Evolutionary conservation across 192 early-diverging fungal species (phyloP).

Genomic region (Backusella sp.): DNA sequence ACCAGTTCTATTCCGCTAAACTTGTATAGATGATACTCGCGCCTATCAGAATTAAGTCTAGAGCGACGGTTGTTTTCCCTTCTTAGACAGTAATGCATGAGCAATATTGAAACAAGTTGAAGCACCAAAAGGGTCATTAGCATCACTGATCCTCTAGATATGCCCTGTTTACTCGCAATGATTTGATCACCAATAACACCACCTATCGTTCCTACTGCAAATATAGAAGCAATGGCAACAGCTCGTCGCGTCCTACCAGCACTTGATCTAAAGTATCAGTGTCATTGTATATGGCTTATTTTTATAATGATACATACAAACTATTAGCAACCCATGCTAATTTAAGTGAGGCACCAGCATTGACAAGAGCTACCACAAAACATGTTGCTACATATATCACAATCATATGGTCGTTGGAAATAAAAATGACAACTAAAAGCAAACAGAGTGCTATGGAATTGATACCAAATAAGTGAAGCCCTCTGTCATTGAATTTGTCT

Average conservation of each 20-base stretch:
- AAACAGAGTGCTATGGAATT: slow-evolving; percentile 4
- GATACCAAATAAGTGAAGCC: slow-evolving; percentile 8
- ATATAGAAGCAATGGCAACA: slow-evolving; percentile 22
- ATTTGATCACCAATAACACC: slow-evolving; percentile 35
- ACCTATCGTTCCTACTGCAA: slow-evolving; percentile 26
- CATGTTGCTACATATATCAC: slow-evolving; percentile 2
- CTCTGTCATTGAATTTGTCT: slow-evolving; percentile 9
- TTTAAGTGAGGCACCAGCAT: slow-evolving; percentile 15
- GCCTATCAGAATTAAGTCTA: slow-evolving; percentile 8
- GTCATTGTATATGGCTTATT: neutral
- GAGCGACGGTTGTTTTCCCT: slow-evolving; percentile 27
- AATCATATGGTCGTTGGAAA: neutral
- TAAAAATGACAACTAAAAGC: slow-evolving; percentile 15
- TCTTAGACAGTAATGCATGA: neutral
- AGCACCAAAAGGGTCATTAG: neutral
- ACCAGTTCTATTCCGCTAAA: slow-evolving; percentile 21
- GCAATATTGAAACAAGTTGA: slow-evolving; percentile 16
- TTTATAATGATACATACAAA: slow-evolving; percentile 1
- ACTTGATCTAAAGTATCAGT: neutral
- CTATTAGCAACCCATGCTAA: slow-evolving; percentile 14
- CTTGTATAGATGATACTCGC: slow-evolving; percentile 20
- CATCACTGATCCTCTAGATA: neutral
- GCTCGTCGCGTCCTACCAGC: slow-evolving; percentile 19
- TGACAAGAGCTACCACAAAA: slow-evolving; percentile 3
- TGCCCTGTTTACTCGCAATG: neutral